These are phyloP conservation scores for Heterobasidion occidentale DNA, from an alignment of 1,284 basidiomycete genomes.

Conservation along the genomic window DNA sequence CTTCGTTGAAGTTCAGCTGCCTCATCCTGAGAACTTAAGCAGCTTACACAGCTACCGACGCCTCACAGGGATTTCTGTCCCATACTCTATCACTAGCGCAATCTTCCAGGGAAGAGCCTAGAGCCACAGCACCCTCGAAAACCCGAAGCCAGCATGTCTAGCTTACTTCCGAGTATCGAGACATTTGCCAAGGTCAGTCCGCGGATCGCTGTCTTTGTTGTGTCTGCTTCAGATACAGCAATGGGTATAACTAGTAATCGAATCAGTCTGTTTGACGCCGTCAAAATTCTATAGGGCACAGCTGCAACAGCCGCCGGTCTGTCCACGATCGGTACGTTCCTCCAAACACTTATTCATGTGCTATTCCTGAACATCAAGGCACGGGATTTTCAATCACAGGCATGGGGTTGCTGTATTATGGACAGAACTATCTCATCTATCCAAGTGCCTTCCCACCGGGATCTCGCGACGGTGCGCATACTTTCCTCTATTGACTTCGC, in stretches of 20 bases:
- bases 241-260: neutral
- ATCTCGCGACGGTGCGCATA: conserved; percentile 59
- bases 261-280: neutral
- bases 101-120: neutral
- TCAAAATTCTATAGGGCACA: conserved; percentile 39
- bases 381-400: conserved; percentile 28
- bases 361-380: neutral
- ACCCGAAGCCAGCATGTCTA: conserved; percentile 8
- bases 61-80: neutral
- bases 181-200: conserved; percentile 14
- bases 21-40: neutral
- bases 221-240: neutral
- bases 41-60: neutral
- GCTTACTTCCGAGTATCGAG: conserved; percentile 13
- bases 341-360: neutral
- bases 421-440: conserved; percentile 85
- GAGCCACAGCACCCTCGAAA: neutral
- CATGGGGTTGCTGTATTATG: conserved; percentile 73
- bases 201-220: neutral
- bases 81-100: neutral
- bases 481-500: neutral
- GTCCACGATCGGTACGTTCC: conserved; percentile 51
- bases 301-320: conserved; percentile 60
- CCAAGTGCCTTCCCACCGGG: conserved; percentile 82
- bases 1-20: neutral